Evolutionary conservation across 805 yeast species (phyloP).

Genomic region (Suhomyces vadensis): DNA sequence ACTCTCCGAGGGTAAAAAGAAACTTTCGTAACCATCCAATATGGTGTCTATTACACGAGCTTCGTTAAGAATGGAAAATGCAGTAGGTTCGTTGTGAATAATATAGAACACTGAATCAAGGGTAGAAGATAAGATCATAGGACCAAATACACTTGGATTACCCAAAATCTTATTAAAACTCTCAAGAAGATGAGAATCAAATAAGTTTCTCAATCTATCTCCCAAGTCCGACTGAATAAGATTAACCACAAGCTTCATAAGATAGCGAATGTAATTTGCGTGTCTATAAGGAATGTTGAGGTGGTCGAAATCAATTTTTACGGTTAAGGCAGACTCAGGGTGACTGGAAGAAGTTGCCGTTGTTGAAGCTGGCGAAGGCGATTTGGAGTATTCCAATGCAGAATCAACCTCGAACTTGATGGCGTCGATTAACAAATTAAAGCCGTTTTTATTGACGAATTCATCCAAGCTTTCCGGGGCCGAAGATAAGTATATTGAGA

Average conservation of each 20-base stretch:
- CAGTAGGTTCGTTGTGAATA: conserved; percentile 89
- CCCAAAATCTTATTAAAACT: conserved; percentile 59
- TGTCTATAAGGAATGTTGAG: conserved; percentile 61
- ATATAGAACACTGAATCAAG: conserved; percentile 67
- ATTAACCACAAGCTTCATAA: conserved; percentile 63
- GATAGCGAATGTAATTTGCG: conserved; percentile 46
- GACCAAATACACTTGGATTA: conserved; percentile 65
- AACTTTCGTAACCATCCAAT: conserved; percentile 53
- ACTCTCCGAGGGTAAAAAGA: conserved; percentile 60
- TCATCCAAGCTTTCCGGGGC: conserved; percentile 55
- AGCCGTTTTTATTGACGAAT: conserved; percentile 69
- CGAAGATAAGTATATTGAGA: conserved; percentile 47
- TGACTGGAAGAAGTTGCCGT: background rate
- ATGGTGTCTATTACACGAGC: conserved; percentile 69
- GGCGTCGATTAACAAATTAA: conserved; percentile 57
- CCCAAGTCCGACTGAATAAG: conserved; percentile 74
- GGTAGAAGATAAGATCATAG: conserved; percentile 57
- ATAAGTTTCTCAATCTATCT: conserved; percentile 79
- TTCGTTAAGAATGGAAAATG: conserved; percentile 76
- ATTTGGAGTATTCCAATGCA: conserved; percentile 56
- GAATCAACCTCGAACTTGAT: conserved; percentile 64
- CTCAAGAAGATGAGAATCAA: conserved; percentile 76
- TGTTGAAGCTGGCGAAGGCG: background rate
- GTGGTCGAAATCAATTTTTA: background rate
- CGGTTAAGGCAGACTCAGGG: background rate